A percentile compares a stretch with the other conserved stretches of the same genome.
Conservation (phyloP, 768 basidiomycete species). For the Boletus speciosus region DNA sequence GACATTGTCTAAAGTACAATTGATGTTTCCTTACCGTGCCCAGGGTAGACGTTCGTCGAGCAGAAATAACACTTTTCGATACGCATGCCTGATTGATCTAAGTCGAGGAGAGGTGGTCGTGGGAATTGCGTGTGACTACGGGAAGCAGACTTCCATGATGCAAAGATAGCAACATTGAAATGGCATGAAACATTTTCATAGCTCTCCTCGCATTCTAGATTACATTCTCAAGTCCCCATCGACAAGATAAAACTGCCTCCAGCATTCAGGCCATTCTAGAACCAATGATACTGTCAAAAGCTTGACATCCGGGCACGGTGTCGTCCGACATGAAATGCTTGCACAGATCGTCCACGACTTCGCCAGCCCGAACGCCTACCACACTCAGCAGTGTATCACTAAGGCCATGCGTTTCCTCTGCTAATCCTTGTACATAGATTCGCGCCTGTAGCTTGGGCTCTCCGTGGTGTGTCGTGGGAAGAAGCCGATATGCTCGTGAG, state of each 20-base stretch:
- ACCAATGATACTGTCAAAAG: neutral
- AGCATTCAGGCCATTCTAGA: neutral
- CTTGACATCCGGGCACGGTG: conserved; percentile 7
- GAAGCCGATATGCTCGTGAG: conserved; percentile 41
- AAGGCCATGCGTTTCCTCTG: conserved; percentile 38
- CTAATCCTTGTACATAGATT: conserved; percentile 37
- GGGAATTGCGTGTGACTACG: conserved; percentile 13
- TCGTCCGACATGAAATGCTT: conserved; percentile 1
- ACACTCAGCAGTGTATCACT: conserved; percentile 48
- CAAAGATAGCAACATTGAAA: too few relatives aligned
- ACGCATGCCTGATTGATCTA: conserved; percentile 53
- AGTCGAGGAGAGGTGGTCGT: conserved; percentile 15
- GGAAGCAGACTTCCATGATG: neutral
- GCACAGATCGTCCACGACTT: conserved; percentile 40
- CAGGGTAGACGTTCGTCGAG: conserved; percentile 94
- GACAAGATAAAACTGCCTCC: neutral
- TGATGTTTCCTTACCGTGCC: conserved; percentile 62
- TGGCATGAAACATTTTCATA: neutral
- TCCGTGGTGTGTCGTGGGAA: conserved; percentile 24
- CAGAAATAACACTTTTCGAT: conserved; percentile 99
- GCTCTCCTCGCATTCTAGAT: neutral
- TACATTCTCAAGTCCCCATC: neutral
- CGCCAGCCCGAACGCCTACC: conserved; percentile 41
- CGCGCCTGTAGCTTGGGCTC: conserved; percentile 18
- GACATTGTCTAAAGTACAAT: neutral